A percentile compares a stretch with the other conserved stretches of the same genome.
Conservation (phyloP, 2,329 filamentous ascomycete genomes). For the Fonsecaea nubica region DNA sequence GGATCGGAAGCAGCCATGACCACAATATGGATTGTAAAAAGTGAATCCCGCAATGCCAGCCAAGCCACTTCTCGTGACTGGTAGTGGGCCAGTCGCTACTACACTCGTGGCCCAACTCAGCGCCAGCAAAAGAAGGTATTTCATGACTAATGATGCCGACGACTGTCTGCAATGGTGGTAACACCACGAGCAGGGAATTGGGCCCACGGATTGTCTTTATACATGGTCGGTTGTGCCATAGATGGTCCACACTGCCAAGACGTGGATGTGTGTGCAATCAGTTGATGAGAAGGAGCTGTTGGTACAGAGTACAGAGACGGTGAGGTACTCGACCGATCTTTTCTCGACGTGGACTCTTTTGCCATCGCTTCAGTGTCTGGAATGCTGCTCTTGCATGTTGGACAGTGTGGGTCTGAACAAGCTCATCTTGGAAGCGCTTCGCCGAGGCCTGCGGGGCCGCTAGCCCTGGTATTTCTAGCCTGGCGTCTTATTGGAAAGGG, state of each 20-base stretch:
- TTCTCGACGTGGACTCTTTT: constrained; percentile 1
- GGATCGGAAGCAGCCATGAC: constrained; percentile 8
- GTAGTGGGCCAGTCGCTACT: constrained; percentile 3
- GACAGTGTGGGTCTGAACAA: not conserved
- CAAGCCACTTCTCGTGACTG: constrained; percentile 4
- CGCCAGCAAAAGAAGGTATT: not conserved
- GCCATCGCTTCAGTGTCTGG: not conserved
- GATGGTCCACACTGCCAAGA: constrained; percentile 1
- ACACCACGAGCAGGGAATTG: not conserved
- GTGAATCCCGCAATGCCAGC: constrained; percentile 7
- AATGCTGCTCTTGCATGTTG: not conserved
- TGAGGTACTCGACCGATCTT: not conserved
- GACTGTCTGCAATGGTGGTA: not conserved
- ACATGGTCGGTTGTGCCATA: constrained; percentile 1
- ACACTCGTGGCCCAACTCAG: not conserved
- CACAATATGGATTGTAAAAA: constrained; percentile 2
- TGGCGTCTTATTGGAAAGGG: not conserved
- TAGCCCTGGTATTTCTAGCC: not conserved
- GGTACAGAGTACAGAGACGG: not conserved
- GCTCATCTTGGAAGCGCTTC: not conserved
- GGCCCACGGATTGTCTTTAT: not conserved
- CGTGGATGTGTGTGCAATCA: not conserved
- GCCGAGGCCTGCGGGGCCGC: not conserved
- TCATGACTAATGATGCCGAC: not conserved
- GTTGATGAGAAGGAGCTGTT: not conserved